phyloP scores from a whole-genome alignment of 2,329 filamentous ascomycete genomes.

The Triangularia verruculosa region DNA sequence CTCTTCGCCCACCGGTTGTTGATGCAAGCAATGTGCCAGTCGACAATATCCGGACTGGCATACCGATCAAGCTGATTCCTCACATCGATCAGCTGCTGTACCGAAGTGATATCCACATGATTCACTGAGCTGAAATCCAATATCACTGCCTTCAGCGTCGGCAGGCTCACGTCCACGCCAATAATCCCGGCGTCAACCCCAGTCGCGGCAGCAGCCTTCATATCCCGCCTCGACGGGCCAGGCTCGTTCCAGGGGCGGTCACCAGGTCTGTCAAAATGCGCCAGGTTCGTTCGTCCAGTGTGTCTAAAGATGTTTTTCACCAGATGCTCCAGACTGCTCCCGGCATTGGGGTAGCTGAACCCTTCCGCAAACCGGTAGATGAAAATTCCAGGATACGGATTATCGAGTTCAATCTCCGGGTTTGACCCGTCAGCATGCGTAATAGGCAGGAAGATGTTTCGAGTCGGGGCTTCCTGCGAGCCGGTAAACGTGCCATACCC shows the following conservation, averaged over 20 bases:
- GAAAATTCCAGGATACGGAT: slow-evolving; percentile 87
- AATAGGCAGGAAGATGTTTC: slow-evolving; percentile 84
- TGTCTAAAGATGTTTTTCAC: slow-evolving; percentile 63
- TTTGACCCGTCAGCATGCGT: slow-evolving; percentile 89
- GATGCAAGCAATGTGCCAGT: slow-evolving; percentile 95
- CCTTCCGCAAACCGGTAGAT: slow-evolving; percentile 94
- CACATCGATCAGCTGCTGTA: slow-evolving; percentile 90
- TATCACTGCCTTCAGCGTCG: slow-evolving; percentile 64
- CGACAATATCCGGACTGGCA: slow-evolving; percentile 73
- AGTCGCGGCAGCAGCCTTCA: slow-evolving; percentile 30
- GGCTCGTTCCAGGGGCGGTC: slow-evolving; percentile 97
- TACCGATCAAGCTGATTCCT: slow-evolving; percentile 91
- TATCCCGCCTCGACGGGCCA: slow-evolving; percentile 57
- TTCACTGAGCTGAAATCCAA: slow-evolving; percentile 93
- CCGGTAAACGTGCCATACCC: slow-evolving; percentile 58
- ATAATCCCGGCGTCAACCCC: slow-evolving; percentile 18
- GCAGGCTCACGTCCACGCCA: slow-evolving; percentile 27
- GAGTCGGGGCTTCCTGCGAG: slow-evolving; percentile 47
- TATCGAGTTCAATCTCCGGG: slow-evolving; percentile 72
- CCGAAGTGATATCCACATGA: slow-evolving; percentile 87
- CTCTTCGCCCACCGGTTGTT: slow-evolving; percentile 94
- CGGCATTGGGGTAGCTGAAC: slow-evolving; percentile 94
- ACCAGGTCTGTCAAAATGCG: slow-evolving; percentile 61
- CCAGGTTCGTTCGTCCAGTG: slow-evolving; percentile 73
- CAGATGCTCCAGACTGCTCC: slow-evolving; percentile 80